Evolutionary conservation across 805 yeast genomes (phyloP).

Genomic region (Isabelozyma rhagii): DNA sequence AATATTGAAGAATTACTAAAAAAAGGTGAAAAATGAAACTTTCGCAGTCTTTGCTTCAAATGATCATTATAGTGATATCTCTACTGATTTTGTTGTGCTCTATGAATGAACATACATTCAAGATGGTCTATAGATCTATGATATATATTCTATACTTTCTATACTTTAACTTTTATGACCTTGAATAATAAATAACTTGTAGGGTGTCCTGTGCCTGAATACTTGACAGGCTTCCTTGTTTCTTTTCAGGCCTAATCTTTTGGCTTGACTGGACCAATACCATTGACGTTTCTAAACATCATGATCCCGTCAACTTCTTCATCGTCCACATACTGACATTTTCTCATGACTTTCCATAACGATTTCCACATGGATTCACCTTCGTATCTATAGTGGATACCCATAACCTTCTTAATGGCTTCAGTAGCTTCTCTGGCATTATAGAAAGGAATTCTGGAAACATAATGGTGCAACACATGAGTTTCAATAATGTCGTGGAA

Average conservation of each 20-base stretch:
- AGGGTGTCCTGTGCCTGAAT: no score
- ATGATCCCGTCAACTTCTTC: constrained; percentile 45
- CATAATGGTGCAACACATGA: constrained; percentile 55
- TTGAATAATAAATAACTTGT: neutral
- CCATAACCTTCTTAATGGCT: constrained; percentile 53
- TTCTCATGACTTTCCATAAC: constrained; percentile 56
- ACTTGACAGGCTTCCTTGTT: no score
- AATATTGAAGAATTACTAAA: no score
- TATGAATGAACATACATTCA: neutral
- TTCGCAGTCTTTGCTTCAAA: no score
- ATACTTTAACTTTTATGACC: neutral
- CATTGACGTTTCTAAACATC: constrained; percentile 63
- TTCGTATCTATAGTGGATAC: constrained; percentile 46
- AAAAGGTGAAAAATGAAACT: no score
- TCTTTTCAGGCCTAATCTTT: constrained; percentile 9
- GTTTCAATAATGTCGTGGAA: constrained; percentile 61
- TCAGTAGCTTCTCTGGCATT: constrained; percentile 51
- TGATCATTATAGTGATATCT: no score
- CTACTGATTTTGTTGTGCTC: no score
- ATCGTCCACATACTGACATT: constrained; percentile 67
- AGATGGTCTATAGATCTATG: neutral
- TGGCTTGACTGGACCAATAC: constrained; percentile 42
- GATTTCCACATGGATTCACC: constrained; percentile 58
- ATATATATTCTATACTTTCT: neutral
- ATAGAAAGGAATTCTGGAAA: constrained; percentile 55